Conservation (phyloP, 1,284 basidiomycete species). For the Neonothopanus nambi region DNA sequence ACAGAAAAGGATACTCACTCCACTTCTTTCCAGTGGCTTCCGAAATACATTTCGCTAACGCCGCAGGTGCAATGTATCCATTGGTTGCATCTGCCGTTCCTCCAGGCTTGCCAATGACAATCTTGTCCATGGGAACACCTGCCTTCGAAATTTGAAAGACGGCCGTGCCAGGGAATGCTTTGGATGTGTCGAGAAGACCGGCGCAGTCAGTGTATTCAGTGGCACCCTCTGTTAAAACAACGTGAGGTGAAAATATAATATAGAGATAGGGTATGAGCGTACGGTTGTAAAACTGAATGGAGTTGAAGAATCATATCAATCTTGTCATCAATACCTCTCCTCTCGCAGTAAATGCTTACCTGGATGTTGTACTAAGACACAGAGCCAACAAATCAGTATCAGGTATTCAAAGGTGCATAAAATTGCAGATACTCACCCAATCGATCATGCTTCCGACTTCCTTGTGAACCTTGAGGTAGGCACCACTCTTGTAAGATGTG, state of each 20-base stretch:
- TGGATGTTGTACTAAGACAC: conserved; percentile 24
- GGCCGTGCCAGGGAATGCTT: conserved; percentile 46
- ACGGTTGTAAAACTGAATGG: not conserved
- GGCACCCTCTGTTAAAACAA: conserved; percentile 44
- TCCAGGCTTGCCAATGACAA: conserved; percentile 66
- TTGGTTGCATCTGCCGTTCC: conserved; percentile 50
- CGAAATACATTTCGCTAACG: conserved; percentile 53
- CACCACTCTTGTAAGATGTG: conserved; percentile 49
- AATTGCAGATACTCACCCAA: conserved; percentile 27
- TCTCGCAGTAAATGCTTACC: conserved; percentile 14
- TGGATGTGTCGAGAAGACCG: conserved; percentile 25
- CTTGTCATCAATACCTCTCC: too few species aligned
- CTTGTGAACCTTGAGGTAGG: conserved; percentile 56
- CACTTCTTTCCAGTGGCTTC: conserved; percentile 58
- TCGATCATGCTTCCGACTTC: conserved; percentile 58
- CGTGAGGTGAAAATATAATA: not conserved
- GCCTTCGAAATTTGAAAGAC: conserved; percentile 62
- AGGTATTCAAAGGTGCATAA: not conserved
- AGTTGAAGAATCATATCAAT: not conserved
- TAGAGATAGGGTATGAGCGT: not conserved
- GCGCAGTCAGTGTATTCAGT: conserved; percentile 22
- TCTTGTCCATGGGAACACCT: conserved; percentile 46
- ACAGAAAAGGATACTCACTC: conserved; percentile 33
- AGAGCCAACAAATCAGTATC: not conserved
- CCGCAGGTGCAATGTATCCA: conserved; percentile 54